Base-by-base conservation (phyloP, 148 eudicot genomes). In the Rhododendron henanense region DNA sequence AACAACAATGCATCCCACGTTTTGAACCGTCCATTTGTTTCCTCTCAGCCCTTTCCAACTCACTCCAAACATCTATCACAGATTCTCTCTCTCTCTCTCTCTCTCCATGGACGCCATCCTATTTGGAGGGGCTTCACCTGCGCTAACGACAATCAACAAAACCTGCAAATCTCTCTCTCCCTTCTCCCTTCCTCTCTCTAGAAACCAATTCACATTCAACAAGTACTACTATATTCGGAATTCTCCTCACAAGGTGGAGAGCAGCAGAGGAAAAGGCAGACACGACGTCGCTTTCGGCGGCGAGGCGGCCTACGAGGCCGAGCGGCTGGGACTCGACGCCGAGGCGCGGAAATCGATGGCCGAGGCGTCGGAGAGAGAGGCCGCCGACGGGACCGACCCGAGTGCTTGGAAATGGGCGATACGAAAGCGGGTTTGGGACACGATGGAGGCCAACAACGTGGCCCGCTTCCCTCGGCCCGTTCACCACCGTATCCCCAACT, bases 401-500 rank as follows among this genome's bases (percentile, higher is more conserved):
- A 93, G 85, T 84, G 99, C 97, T 2, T 96, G 99, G 99, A 96
- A 96, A 88, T 96, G 99, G 98, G 89, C 47, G 63, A 94, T 95
- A 47, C 86, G 99, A 35, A 95, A 92, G 81, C 87, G 96, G 92
- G 92, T 96, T 81, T 96, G 99, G 99, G 97, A 96, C 84, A 82
- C 86, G 28, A 94, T 96, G 99, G 99, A 96, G 88, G 94, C 93
- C 10, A 86, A 71, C 9, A 89, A 95, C 41, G 91, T 96, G 48
- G 99, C 99, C 6, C 96, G 89, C 83, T 95, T 95, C 81, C 99
- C 99, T 18, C 85, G 99, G 37, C 98, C 99, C 59, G 99, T 96
- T 90, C 98, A 96, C 83, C 98, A 96, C 75, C 93, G 99, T 8
- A 96, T 96, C 23, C 99, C 99, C 83, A 96, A 95, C 87, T 96